Evolutionary conservation across 2,329 filamentous ascomycete genomes (phyloP).

Genomic region (Trichothecium sympodiale): DNA sequence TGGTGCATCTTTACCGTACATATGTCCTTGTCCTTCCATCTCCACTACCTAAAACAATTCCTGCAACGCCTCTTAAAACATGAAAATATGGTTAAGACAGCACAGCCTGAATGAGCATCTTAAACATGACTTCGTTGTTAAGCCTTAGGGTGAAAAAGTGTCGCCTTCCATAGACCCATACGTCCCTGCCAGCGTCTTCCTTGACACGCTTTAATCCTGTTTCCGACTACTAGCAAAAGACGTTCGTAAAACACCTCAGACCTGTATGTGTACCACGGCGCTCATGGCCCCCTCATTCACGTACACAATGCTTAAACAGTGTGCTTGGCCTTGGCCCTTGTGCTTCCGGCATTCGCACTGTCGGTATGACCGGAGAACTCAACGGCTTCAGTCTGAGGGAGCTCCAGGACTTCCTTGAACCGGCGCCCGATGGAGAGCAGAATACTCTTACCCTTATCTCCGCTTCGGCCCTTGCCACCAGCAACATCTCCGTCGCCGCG

Average conservation of each 20-base stretch:
- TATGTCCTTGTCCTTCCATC: too few species aligned
- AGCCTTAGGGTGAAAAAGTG: too few species aligned
- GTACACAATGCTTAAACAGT: constrained; percentile 50
- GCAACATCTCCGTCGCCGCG: constrained; percentile 64
- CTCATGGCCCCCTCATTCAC: too few species aligned
- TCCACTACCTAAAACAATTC: too few species aligned
- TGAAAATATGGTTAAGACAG: too few species aligned
- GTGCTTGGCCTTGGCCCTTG: constrained; percentile 91
- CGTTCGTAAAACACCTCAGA: neutral
- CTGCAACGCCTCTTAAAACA: too few species aligned
- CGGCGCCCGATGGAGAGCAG: constrained; percentile 74
- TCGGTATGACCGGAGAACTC: constrained; percentile 98
- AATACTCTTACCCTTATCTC: constrained; percentile 76
- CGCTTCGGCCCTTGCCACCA: constrained; percentile 64
- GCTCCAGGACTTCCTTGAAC: constrained; percentile 86
- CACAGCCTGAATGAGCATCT: too few species aligned
- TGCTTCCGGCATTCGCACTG: constrained; percentile 84
- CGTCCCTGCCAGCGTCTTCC: neutral
- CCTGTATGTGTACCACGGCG: neutral
- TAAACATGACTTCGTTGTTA: too few species aligned
- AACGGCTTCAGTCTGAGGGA: constrained; percentile 65
- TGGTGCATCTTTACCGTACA: too few species aligned
- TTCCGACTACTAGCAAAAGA: neutral
- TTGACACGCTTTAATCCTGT: neutral
- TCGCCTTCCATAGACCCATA: too few species aligned